Conservation (phyloP, 1,284 basidiomycete genomes). For the Apiotrichum porosum region DNA sequence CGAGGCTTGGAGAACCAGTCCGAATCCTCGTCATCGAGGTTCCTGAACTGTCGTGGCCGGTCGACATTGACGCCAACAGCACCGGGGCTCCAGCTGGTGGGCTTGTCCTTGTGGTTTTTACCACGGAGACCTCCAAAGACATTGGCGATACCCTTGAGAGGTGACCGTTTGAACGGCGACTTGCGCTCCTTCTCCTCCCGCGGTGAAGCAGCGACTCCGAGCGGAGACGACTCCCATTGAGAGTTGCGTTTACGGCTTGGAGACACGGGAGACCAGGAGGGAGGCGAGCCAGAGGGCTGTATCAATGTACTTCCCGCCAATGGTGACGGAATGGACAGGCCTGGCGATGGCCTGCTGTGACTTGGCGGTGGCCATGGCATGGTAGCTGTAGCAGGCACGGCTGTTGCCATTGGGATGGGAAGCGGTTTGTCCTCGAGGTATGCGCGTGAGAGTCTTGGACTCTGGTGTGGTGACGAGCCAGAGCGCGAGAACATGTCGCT, state of each 20-base stretch:
- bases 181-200: neutral
- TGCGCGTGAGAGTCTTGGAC: no score
- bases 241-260: no score
- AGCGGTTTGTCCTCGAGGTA: constrained; percentile 41
- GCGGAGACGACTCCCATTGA: no score
- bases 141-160: constrained; percentile 39
- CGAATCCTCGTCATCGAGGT: constrained; percentile 10
- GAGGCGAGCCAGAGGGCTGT: constrained; percentile 14
- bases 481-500: no score
- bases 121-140: constrained; percentile 34
- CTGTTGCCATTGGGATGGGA: constrained; percentile 25
- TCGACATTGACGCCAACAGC: constrained; percentile 9
- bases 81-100: constrained; percentile 12
- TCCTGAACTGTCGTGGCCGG: neutral
- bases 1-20: constrained; percentile 11
- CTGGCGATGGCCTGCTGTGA: neutral
- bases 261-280: constrained; percentile 13
- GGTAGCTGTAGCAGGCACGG: constrained; percentile 15
- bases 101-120: constrained; percentile 33
- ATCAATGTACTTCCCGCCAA: constrained; percentile 15
- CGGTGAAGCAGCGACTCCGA: no score
- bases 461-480: no score
- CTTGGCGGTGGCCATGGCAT: constrained; percentile 9
- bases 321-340: constrained; percentile 17
- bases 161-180: constrained; percentile 22